Evolutionary conservation across 441 rosid species (phyloP).

Genomic region (Euphorbia corollata): DNA sequence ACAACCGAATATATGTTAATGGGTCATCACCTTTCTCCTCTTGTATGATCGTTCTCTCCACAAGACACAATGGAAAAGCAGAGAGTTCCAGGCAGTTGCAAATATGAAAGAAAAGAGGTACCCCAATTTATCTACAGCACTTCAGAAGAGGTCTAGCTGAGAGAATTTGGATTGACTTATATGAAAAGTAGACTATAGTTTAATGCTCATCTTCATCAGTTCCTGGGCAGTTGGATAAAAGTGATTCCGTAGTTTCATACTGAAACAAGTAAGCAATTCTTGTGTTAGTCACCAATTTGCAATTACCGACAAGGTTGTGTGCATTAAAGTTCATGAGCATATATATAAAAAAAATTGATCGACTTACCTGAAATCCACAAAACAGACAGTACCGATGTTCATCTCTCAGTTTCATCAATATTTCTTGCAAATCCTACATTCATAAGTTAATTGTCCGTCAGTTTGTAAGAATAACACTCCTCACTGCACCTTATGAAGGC

Average conservation of each 20-base stretch:
- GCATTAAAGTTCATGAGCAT: background rate
- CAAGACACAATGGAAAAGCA: slow-evolving; percentile 8
- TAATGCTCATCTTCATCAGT: slow-evolving; percentile 77
- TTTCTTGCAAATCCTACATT: slow-evolving; percentile 69
- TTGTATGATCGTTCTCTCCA: slow-evolving; percentile 1
- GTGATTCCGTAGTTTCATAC: slow-evolving; percentile 79
- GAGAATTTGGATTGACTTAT: slow-evolving; percentile 1
- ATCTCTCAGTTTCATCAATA: slow-evolving; percentile 68
- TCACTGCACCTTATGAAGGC: background rate
- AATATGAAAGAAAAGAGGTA: background rate
- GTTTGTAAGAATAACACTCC: background rate
- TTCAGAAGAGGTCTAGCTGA: background rate
- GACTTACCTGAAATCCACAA: slow-evolving; percentile 71
- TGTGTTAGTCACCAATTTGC: background rate
- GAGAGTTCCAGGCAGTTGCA: slow-evolving; percentile 6
- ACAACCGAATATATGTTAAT: background rate
- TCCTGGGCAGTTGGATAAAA: slow-evolving; percentile 74
- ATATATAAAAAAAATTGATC: background rate
- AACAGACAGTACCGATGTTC: slow-evolving; percentile 72
- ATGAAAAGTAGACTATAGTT: slow-evolving; percentile 11
- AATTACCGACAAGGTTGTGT: background rate
- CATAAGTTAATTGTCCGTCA: slow-evolving; percentile 8
- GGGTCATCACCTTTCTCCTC: slow-evolving; percentile 5
- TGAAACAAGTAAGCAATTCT: slow-evolving; percentile 28
- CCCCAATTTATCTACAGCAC: background rate